Percentiles rank a stretch among this genome's conserved stretches.
These are phyloP conservation scores for Calocera cornea DNA, from an alignment of 768 basidiomycete genomes.

Conservation along the genomic window DNA sequence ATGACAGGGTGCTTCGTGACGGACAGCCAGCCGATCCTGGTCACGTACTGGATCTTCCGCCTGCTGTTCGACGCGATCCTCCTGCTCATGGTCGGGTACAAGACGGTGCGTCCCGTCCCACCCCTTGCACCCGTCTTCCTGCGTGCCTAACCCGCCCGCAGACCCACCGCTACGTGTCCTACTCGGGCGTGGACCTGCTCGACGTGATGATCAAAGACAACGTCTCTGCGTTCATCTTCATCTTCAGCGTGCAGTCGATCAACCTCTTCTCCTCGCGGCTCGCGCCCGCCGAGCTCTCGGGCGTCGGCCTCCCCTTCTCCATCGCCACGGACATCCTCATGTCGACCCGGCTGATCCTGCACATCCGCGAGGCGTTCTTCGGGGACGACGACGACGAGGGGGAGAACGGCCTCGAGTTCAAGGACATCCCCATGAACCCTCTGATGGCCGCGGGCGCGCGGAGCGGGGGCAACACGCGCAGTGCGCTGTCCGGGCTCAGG, in stretches of 20 bases:
- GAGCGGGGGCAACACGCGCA: not conserved
- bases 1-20: not conserved
- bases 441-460: not conserved
- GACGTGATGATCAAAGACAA: slow-evolving; percentile 6
- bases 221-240: slow-evolving; percentile 3
- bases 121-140: not conserved
- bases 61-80: not conserved
- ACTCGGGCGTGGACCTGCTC: not conserved
- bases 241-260: not conserved
- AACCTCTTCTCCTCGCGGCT: not conserved
- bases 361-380: slow-evolving; percentile 1
- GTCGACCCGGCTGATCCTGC: not conserved
- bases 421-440: slow-evolving; percentile 4
- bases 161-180: not conserved
- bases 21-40: not conserved
- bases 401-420: not conserved
- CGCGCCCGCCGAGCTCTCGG: slow-evolving; percentile 3
- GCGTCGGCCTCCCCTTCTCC: not conserved
- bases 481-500: not conserved
- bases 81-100: slow-evolving; percentile 1
- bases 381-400: not conserved
- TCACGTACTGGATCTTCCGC: slow-evolving; percentile 1
- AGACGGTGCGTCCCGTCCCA: not conserved
- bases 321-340: slow-evolving; percentile 2
- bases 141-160: not conserved